phyloP scores from a whole-genome alignment of 106 monocot species.

The Dendrobium catenatum region DNA sequence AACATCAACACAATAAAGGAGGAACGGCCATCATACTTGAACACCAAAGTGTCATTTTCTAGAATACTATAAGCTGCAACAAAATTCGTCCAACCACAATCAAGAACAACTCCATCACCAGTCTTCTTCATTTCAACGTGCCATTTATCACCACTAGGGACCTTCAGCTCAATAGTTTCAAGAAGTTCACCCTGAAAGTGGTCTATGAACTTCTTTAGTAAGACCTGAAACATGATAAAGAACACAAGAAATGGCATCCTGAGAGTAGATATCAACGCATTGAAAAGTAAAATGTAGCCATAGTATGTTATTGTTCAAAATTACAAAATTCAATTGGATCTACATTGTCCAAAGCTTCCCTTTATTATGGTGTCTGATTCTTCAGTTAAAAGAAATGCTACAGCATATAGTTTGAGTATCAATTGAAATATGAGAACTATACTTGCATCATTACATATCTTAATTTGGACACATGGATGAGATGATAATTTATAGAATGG shows the following conservation, averaged over 20 bases:
- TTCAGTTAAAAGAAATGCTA: too few relatives aligned
- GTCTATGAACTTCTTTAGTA: conserved; percentile 19
- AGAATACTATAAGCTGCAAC: conserved; percentile 14
- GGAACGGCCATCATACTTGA: conserved; percentile 21
- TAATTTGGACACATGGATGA: too few relatives aligned
- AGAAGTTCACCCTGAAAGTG: conserved; percentile 5
- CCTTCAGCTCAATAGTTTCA: conserved; percentile 18
- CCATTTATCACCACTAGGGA: conserved; percentile 18
- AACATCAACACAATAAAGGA: conserved; percentile 22
- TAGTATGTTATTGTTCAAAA: background rate
- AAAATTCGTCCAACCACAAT: conserved; percentile 28
- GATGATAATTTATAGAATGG: too few relatives aligned
- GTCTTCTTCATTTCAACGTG: conserved; percentile 13
- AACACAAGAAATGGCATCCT: background rate
- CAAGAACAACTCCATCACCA: conserved; percentile 5
- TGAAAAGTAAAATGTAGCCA: background rate
- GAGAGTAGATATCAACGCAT: background rate
- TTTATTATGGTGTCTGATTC: background rate
- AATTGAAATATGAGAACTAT: too few relatives aligned
- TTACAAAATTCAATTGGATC: background rate
- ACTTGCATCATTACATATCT: too few relatives aligned
- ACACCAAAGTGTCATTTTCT: conserved; percentile 20
- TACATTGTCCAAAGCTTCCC: background rate
- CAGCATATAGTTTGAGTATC: too few relatives aligned
- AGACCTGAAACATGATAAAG: background rate